Percentiles rank a stretch among this genome's conserved stretches.
Conservation (phyloP, 1,284 basidiomycete genomes). For the Anthracocystis panici-leucophaei region DNA sequence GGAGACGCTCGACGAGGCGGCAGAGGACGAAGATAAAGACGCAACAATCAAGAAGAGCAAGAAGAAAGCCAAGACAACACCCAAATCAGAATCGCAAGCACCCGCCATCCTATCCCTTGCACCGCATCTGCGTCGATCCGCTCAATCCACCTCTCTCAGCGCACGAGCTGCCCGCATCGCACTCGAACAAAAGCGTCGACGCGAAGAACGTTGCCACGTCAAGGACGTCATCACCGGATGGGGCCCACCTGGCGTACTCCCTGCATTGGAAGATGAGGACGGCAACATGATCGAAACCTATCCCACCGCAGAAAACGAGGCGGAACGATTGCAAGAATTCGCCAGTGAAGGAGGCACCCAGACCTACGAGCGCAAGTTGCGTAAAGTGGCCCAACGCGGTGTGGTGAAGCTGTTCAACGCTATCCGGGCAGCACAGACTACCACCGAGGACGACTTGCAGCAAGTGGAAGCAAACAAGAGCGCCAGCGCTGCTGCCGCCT, state of each 20-base stretch:
- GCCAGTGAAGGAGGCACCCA: constrained; percentile 57
- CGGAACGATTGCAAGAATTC: constrained; percentile 39
- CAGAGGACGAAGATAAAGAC: constrained; percentile 9
- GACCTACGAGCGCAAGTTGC: constrained; percentile 61
- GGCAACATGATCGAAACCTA: constrained; percentile 43
- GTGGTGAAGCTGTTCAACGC: constrained; percentile 69
- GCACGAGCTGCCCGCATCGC: constrained; percentile 65
- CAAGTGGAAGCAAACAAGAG: constrained; percentile 45
- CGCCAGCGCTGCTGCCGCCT: constrained; percentile 3
- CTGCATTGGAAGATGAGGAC: constrained; percentile 47
- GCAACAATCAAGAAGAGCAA: constrained; percentile 7
- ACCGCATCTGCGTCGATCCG: constrained; percentile 60
- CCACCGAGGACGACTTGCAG: constrained; percentile 59
- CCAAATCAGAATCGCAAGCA: constrained; percentile 10
- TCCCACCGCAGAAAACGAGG: constrained; percentile 22
- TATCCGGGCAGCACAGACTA: constrained; percentile 66
- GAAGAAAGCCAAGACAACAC: constrained; percentile 15
- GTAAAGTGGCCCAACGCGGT: constrained; percentile 68
- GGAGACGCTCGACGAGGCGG: constrained; percentile 19
- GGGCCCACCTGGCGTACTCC: constrained; percentile 63
- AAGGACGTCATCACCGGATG: constrained; percentile 68
- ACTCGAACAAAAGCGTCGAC: constrained; percentile 56
- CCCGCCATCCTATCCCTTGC: constrained; percentile 66
- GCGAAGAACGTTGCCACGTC: constrained; percentile 63
- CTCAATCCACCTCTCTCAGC: constrained; percentile 56